Base-by-base conservation (phyloP, 1,284 basidiomycete genomes). In the Cryptococcus jaspeensis region DNA sequence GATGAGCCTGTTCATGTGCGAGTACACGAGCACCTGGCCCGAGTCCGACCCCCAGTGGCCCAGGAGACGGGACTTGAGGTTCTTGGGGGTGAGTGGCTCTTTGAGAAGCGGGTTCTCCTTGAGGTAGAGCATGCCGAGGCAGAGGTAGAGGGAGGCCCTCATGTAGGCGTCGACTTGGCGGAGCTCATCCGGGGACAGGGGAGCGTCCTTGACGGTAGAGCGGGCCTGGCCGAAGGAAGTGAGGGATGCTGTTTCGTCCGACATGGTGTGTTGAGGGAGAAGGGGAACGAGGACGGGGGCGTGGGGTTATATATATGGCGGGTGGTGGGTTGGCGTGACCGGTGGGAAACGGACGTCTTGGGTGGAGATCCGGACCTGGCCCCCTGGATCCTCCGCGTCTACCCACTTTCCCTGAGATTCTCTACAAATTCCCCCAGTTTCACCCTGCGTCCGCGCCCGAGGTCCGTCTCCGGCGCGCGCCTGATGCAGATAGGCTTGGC, bases 51-150 rank as follows among this genome's bases (percentile, higher is more conserved):
- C 72, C 64, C 69, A 79, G 63, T 80, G 79, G n/a, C 82, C 81
- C 15, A 93, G 83, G 20, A 93, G 82, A 59, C 91, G 85, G 49
- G 81, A 79, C 77, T 92, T 92, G 79, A 92, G 85, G 70, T 91
- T 82, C 46, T 87, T 83, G 28, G 80, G 75, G 16, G 77, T 81
- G 52, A 91, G 79, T 16, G 81, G 76, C 28, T 82, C 78, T 58
- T 86, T 82, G 45, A 90, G 78, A 2, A 90, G 80, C n/a, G 85
- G 83, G 64, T 92, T 88, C 63, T 83, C 79, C 62, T 83, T 85
- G 51, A 93, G 79, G 78, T 90, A 93, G 66, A 93, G 92, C 87
- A 67, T 66, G 43, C 71, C 71, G 25, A 73, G 46, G 50, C 65
- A 69, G 58, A 73, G 64, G 53, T 71, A 73, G 52, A 71, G 62